These are phyloP conservation scores for Fragaria ananassa DNA, from an alignment of 306 rosid species.

Conservation along the genomic window DNA sequence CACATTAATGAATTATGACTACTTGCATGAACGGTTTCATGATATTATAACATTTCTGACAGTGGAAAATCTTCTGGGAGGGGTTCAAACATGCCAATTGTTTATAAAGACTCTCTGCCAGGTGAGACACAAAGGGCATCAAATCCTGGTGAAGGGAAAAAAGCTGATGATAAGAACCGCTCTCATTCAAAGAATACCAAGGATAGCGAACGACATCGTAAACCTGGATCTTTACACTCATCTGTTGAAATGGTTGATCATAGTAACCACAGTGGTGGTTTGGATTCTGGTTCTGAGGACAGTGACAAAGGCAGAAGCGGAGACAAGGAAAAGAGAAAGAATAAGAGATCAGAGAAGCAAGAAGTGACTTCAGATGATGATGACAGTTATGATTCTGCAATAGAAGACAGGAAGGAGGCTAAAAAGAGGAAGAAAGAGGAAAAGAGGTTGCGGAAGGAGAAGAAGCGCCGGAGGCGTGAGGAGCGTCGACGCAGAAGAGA, in stretches of 20 bases:
- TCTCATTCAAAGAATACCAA: constrained; percentile 35
- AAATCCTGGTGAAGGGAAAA: constrained; percentile 40
- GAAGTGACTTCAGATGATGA: constrained; percentile 56
- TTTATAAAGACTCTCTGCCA: constrained; percentile 36
- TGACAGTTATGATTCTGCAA: constrained; percentile 65
- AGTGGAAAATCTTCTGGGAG: constrained; percentile 43
- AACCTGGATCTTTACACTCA: constrained; percentile 37
- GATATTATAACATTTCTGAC: constrained; percentile 36
- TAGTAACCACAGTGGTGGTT: constrained; percentile 34
- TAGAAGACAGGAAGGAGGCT: constrained; percentile 73
- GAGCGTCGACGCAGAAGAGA: constrained; percentile 71
- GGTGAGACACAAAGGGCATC: constrained; percentile 44
- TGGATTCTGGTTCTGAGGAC: constrained; percentile 65
- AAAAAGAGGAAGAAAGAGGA: constrained; percentile 83
- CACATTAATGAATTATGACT: constrained; percentile 15
- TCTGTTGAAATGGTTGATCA: constrained; percentile 39
- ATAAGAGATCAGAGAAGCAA: constrained; percentile 69
- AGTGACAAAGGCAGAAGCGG: constrained; percentile 49
- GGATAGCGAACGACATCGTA: constrained; percentile 31
- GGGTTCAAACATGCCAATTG: constrained; percentile 39
- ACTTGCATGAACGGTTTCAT: constrained; percentile 12
- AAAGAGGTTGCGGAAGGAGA: constrained; percentile 77
- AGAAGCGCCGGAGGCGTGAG: constrained; percentile 74
- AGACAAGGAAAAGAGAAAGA: constrained; percentile 67
- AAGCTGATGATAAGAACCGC: constrained; percentile 44